phyloP scores from a whole-genome alignment of 2,329 filamentous ascomycete species.

The Aspergillus quadrilineatus region DNA sequence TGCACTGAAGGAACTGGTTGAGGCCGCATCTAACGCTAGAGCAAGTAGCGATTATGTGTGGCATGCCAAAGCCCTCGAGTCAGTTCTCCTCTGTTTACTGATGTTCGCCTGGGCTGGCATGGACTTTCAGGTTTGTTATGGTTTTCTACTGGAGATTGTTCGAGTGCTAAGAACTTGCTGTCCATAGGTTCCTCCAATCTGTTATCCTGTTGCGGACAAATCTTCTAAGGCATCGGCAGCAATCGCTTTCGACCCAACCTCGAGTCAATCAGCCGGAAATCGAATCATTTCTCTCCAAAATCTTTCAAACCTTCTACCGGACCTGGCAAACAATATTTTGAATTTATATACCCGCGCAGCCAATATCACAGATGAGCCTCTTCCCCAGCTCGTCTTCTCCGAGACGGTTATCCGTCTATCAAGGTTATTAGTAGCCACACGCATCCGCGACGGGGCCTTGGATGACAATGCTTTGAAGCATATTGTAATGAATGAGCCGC shows the following conservation, averaged over 20 bases:
- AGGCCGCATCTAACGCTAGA: constrained; percentile 74
- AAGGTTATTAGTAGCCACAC: constrained; percentile 53
- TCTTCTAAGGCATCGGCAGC: constrained; percentile 46
- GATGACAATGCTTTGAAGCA: constrained; percentile 56
- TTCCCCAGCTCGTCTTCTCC: constrained; percentile 55
- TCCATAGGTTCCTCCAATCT: constrained; percentile 53
- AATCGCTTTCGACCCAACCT: constrained; percentile 36
- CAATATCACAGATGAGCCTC: constrained; percentile 53
- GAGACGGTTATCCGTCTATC: constrained; percentile 58
- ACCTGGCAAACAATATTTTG: constrained; percentile 57
- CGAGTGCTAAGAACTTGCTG: constrained; percentile 14
- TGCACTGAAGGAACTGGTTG: constrained; percentile 77
- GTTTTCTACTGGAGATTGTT: neutral
- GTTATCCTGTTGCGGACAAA: constrained; percentile 53
- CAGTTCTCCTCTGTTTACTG: constrained; percentile 77
- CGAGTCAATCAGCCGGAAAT: constrained; percentile 48
- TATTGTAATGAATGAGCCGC: constrained; percentile 56
- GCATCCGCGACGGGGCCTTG: constrained; percentile 51
- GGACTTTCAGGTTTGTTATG: constrained; percentile 61
- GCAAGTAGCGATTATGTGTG: constrained; percentile 89
- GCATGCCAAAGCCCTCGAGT: constrained; percentile 93
- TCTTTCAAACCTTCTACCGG: constrained; percentile 55
- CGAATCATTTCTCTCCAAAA: constrained; percentile 48
- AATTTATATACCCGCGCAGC: constrained; percentile 55
- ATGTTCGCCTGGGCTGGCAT: constrained; percentile 80